A percentile compares a stretch with the other conserved stretches of the same genome.
These are phyloP conservation scores for Fusarium sp. DNA, from an alignment of 2,329 filamentous ascomycete genomes.

Conservation along the genomic window DNA sequence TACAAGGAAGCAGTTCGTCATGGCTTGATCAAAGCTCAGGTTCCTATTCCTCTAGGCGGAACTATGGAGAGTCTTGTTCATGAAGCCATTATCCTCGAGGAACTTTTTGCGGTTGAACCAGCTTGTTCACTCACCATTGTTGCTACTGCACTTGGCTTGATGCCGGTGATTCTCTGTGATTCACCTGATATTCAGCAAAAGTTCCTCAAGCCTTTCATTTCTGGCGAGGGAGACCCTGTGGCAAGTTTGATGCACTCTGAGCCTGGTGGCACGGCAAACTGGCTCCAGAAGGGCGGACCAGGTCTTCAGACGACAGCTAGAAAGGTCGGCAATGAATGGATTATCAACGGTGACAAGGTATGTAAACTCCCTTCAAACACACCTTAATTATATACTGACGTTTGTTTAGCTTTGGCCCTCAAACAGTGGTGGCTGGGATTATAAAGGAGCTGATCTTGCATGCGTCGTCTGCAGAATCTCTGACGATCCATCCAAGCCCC, in stretches of 20 bases:
- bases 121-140: slow-evolving; percentile 1
- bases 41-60: neutral
- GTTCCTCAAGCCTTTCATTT: slow-evolving; percentile 6
- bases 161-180: slow-evolving; percentile 9
- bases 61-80: neutral
- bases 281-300: slow-evolving; percentile 1
- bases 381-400: neutral
- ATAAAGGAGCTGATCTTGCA: slow-evolving; percentile 9
- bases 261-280: slow-evolving; percentile 6
- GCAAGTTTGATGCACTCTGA: slow-evolving; percentile 16
- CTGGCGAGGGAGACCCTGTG: neutral
- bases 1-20: neutral
- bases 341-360: slow-evolving; percentile 18
- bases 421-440: slow-evolving; percentile 11
- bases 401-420: neutral
- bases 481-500: slow-evolving; percentile 3
- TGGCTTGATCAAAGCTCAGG: neutral
- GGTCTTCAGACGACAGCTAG: neutral
- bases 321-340: neutral
- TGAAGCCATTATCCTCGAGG: neutral
- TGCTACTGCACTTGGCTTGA: slow-evolving; percentile 5
- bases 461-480: slow-evolving; percentile 8
- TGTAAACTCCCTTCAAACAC: rapidly evolving
- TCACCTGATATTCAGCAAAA: neutral
- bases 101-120: neutral